Base-by-base conservation (phyloP, 202 grass and related monocot genomes). In the Elaeis oleifera region DNA sequence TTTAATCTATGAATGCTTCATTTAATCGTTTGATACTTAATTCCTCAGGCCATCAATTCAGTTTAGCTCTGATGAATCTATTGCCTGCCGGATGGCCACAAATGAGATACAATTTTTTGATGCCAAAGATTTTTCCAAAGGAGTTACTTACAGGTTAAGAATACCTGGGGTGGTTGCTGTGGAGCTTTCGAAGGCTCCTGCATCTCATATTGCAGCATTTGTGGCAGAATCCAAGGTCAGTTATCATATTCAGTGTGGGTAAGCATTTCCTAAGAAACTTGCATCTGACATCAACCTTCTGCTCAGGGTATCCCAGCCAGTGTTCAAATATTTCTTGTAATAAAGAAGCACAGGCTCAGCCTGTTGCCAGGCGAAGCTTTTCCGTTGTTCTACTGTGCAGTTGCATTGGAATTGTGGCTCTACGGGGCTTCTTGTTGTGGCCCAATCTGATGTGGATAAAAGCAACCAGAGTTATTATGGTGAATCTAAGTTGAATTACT, bases 391-490 rank as follows among this genome's bases (percentile, higher is more conserved):
- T 18, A 84, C 77, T 59, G 88, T 89, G 73, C 79, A 85, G 31
- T 84, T 97, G 53, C 84, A 81, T 63, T 91, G 87, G 87, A 97
- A 89, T 67, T 85, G 74, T 65, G 79, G 79, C 32, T 91, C 84
- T 8, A 85, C 75, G 62, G 84, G 92, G 18, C 64, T 97, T 76
- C 84, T 97, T 68, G 71, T 89, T 65, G 56, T 90, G 71, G 82
- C 74, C 54, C 92, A 97, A 51, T 78, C 87, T 83, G 87, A 91
- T 22, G 87, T 84, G 18, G 87, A 97, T 79, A 90, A 91, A 79
- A 97, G 73, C 58, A 97, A 91, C 79, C 92, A 91, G 79, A 97
- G 92, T 83, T 97, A 91, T 71, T 91, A 97, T 60, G 91, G 91
- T 62, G 91, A 96, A 91, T 91, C 87, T 65, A 91, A 91, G 68